phyloP scores from a whole-genome alignment of 495 filamentous ascomycete species.

The Neurospora sp. region DNA sequence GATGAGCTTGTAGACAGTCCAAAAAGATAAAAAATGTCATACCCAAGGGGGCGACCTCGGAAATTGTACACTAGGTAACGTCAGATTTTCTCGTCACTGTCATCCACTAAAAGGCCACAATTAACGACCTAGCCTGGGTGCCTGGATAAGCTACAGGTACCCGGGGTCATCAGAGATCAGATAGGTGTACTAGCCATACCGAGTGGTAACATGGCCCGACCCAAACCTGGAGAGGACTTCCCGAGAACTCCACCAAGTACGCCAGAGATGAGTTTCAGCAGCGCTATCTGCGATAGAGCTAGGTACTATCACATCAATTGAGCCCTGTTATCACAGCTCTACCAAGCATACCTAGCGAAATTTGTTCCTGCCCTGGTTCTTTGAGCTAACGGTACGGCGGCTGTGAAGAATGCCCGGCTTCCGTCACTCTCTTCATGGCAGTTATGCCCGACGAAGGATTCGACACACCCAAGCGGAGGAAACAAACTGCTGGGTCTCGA shows the following conservation, averaged over 20 bases:
- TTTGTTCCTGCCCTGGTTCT: background rate
- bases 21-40: background rate
- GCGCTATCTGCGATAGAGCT: background rate
- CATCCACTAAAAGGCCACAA: background rate
- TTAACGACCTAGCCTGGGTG: background rate
- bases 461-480: background rate
- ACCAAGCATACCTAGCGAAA: background rate
- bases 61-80: background rate
- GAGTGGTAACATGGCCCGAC: background rate
- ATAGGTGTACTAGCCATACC: background rate
- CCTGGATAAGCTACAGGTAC: background rate
- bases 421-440: background rate
- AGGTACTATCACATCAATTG: background rate
- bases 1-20: background rate
- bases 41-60: background rate
- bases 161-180: background rate
- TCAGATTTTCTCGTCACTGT: background rate
- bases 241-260: background rate
- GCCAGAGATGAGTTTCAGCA: background rate
- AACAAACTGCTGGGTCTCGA: background rate
- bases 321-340: background rate
- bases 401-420: background rate
- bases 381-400: background rate
- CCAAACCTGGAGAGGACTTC: background rate
- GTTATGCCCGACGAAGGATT: background rate